Base-by-base conservation (phyloP, 805 yeast species). In the Barnettozyma pratensis region DNA sequence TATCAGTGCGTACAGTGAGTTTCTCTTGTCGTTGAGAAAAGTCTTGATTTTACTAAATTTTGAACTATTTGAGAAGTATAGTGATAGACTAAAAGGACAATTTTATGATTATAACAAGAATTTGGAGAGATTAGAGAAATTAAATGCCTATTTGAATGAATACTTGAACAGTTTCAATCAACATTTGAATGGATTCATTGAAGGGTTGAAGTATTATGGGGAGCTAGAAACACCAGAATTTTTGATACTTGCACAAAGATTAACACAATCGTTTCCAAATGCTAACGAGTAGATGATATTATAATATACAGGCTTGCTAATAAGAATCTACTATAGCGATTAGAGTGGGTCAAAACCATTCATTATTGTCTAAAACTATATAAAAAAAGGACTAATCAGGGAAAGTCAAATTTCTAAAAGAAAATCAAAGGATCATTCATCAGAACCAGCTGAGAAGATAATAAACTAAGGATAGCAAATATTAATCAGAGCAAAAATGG, bases 1-100 rank as follows among this genome's bases (percentile, higher is more conserved):
- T 42, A 68, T 80, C 31, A 64, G 76, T 14, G 72, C 71, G 53
- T 80, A 65, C 56, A 74, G 77, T 54, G 70, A 71, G 48, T 78
- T 77, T 51, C 57, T 80, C 46, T 61, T 67, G 59, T 69, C 83
- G n/a, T 63, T 81, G 52, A 72, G 84, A 54, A 79, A 77, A 57
- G 73, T 79, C 5, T 63, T 83, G 50, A 73, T 82, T 31, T 51
- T 75, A 46, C 64, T 81, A 54, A 75, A 77, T 54, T 67, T 63
- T 37, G 72, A 75, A 32, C 67, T 85, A 14, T 75, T 58, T 47
- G 53, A 53, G 28, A 60, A 60, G 45, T 66, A 71, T 37, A 62
- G 56, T n/a, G 62, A 64, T 10, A 74, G 71, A 57, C 67, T 70
- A 51, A 60, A 56, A 34, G 71, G 68, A 39, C 69, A 71, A 37